Percentiles rank a stretch among this genome's conserved stretches.
Evolutionary conservation across 495 filamentous ascomycete species (phyloP).

Genomic region (Bathelium albidoporum): DNA sequence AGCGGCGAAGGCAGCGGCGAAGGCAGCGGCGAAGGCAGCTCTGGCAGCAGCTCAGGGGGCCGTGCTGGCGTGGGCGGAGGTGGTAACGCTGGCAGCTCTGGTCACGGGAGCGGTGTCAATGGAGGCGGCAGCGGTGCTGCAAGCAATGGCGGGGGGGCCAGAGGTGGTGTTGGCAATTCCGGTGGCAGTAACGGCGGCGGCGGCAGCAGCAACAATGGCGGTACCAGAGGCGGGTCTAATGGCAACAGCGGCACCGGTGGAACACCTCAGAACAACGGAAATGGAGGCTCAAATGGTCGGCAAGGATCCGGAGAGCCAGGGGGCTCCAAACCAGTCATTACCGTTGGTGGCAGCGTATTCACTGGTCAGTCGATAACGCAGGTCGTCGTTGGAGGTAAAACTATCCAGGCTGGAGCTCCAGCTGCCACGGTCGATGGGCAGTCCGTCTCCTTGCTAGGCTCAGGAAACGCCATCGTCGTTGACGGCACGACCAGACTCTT

Average conservation of each 20-base stretch:
- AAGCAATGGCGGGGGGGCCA: background rate
- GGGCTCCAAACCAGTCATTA: constrained; percentile 6
- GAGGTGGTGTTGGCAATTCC: too few species aligned
- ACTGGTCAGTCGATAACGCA: constrained; percentile 11
- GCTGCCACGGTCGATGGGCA: constrained; percentile 2
- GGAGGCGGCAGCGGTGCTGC: background rate
- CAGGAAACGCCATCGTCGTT: constrained; percentile 6
- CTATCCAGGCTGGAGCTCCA: constrained; percentile 1
- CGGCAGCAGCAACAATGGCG: background rate
- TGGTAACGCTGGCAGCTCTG: background rate
- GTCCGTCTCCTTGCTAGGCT: constrained; percentile 4
- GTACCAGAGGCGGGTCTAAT: background rate
- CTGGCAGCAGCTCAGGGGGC: background rate
- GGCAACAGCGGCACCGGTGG: background rate
- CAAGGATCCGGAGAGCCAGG: background rate
- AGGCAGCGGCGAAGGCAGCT: background rate
- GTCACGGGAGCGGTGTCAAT: background rate
- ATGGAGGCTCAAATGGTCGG: background rate
- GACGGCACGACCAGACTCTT: constrained; percentile 3
- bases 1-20: background rate
- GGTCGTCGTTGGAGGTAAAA: constrained; percentile 8
- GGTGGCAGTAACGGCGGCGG: background rate
- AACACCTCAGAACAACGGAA: background rate
- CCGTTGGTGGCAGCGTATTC: constrained; percentile 7
- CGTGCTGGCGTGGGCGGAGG: background rate